Percentiles rank a stretch among this genome's conserved stretches.
Conservation (phyloP, 148 eudicot species). For the Rhododendron williamsianum region DNA sequence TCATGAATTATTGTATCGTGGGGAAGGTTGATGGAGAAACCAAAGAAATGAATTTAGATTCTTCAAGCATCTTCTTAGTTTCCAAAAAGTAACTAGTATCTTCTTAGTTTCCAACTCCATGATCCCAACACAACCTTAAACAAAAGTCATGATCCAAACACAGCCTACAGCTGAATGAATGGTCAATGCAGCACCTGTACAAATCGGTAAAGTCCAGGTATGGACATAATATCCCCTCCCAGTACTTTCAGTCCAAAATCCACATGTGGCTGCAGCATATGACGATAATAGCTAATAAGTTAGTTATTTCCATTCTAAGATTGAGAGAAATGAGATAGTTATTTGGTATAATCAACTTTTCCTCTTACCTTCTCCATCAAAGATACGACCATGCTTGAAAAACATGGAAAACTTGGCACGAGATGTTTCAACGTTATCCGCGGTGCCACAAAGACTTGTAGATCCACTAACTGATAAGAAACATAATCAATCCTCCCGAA, state of each 20-base stretch:
- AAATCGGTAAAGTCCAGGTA: slow-evolving; percentile 84
- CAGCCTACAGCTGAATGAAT: neutral
- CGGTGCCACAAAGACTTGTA: slow-evolving; percentile 67
- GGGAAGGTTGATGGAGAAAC: neutral
- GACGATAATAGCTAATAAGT: neutral
- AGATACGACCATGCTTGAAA: slow-evolving; percentile 59
- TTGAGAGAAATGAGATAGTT: neutral
- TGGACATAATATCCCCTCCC: slow-evolving; percentile 89
- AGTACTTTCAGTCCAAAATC: slow-evolving; percentile 80
- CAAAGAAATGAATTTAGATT: neutral
- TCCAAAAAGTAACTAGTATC: neutral
- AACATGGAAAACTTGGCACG: slow-evolving; percentile 86
- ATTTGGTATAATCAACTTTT: neutral
- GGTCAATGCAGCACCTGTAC: slow-evolving; percentile 53
- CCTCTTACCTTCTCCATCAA: slow-evolving; percentile 64
- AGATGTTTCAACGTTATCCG: slow-evolving; percentile 77
- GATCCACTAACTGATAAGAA: slow-evolving; percentile 67
- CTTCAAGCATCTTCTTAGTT: neutral
- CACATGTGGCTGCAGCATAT: slow-evolving; percentile 58
- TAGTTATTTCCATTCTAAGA: neutral
- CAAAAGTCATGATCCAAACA: slow-evolving; percentile 1
- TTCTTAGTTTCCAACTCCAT: neutral
- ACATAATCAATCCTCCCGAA: slow-evolving; percentile 15
- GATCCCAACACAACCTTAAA: neutral
- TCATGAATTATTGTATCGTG: neutral